These are phyloP conservation scores for Hibiscus syriacus DNA, from an alignment of 345 rosid species.

Conservation along the genomic window DNA sequence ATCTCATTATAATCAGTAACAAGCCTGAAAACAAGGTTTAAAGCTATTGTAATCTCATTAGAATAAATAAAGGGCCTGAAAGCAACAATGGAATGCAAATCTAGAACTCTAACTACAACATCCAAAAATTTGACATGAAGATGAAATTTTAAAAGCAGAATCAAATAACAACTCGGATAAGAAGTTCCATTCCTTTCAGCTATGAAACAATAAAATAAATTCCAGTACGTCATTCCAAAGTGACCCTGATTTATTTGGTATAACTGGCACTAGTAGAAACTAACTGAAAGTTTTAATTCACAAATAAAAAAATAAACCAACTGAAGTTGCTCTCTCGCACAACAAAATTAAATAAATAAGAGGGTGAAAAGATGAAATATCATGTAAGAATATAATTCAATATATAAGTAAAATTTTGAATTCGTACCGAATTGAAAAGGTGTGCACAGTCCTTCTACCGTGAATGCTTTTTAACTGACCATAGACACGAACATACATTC, in stretches of 20 bases:
- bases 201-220: no score
- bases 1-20: constrained; percentile 80
- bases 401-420: not conserved
- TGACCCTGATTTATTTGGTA: no score
- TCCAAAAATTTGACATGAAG: not conserved
- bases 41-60: not conserved
- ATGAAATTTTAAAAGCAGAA: no score
- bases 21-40: constrained; percentile 46
- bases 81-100: not conserved
- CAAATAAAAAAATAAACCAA: no score
- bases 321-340: no score
- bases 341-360: not conserved
- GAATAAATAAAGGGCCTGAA: no score
- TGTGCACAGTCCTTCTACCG: constrained; percentile 61
- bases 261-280: no score
- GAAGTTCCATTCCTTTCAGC: no score
- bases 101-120: constrained; percentile 1
- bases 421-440: constrained; percentile 63
- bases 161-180: no score
- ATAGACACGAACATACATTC: constrained; percentile 79
- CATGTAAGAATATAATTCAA: not conserved
- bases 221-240: no score
- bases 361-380: not conserved
- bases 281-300: no score
- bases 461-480: constrained; percentile 76